Evolutionary conservation across 2,329 filamentous ascomycete species (phyloP).

Genomic region (Xylariaceae sp.): DNA sequence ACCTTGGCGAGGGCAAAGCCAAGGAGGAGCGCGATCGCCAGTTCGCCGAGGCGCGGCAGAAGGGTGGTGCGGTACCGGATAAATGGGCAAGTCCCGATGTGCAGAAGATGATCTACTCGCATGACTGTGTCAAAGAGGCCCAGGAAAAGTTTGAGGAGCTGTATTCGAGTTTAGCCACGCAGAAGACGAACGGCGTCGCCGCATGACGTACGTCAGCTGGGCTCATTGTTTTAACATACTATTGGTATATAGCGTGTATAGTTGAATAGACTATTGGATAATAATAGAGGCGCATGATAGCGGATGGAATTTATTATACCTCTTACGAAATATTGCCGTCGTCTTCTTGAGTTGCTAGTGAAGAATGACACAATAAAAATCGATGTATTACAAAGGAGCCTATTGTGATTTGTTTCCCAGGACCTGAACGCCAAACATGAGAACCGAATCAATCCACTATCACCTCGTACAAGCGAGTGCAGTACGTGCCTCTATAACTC

Average conservation of each 20-base stretch:
- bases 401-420: conserved; percentile 2
- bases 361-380: not conserved
- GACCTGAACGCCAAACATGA: conserved; percentile 23
- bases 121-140: conserved; percentile 65
- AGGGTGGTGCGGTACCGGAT: conserved; percentile 62
- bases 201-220: not conserved
- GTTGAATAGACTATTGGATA: not conserved
- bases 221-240: not conserved
- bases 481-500: not conserved
- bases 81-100: conserved; percentile 76
- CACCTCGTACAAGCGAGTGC: not conserved
- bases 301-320: conserved; percentile 8
- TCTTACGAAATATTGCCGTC: not conserved
- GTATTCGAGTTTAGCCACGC: conserved; percentile 42
- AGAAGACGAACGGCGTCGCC: conserved; percentile 17
- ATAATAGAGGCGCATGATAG: not conserved
- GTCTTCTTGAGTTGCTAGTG: not conserved
- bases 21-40: conserved; percentile 64
- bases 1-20: conserved; percentile 64
- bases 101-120: conserved; percentile 69
- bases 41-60: conserved; percentile 59
- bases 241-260: not conserved
- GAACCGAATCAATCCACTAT: not conserved
- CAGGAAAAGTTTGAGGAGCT: conserved; percentile 58
- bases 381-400: conserved; percentile 17